A percentile compares a stretch with the other conserved stretches of the same genome.
Conservation (phyloP, 1,139 yeast species). For the Suhomyces bokatorum region DNA sequence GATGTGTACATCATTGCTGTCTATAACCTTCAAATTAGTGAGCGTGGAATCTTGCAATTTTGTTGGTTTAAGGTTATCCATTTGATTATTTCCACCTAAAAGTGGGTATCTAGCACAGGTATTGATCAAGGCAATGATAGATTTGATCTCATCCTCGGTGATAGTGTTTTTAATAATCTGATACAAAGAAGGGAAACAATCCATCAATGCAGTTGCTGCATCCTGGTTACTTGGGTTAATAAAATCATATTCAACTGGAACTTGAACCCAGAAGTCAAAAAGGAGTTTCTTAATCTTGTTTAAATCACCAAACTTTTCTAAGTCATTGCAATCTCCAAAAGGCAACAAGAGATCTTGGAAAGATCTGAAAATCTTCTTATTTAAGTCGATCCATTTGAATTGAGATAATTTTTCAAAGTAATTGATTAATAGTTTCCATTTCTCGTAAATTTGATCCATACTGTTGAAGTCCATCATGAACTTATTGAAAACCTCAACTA, state of each 20-base stretch:
- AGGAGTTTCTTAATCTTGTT: constrained; percentile 39
- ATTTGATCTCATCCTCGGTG: constrained; percentile 37
- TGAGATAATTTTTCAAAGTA: constrained; percentile 45
- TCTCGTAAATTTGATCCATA: constrained; percentile 16
- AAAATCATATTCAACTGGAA: constrained; percentile 61
- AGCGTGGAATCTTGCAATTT: constrained; percentile 55
- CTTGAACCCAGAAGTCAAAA: constrained; percentile 64
- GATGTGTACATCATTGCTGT: constrained; percentile 32
- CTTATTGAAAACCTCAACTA: constrained; percentile 51
- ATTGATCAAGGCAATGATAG: constrained; percentile 50
- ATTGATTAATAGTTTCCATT: constrained; percentile 52
- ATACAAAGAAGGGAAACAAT: constrained; percentile 51
- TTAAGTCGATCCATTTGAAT: constrained; percentile 48
- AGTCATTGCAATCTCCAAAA: background rate
- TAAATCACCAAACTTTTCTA: background rate
- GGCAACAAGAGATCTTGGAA: constrained; percentile 47
- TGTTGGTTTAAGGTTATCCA: constrained; percentile 53
- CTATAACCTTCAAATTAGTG: constrained; percentile 41
- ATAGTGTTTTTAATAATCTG: constrained; percentile 31
- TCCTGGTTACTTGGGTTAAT: constrained; percentile 56
- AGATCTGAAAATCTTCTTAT: constrained; percentile 53
- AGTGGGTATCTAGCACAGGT: constrained; percentile 69
- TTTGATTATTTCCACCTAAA: constrained; percentile 47
- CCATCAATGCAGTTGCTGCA: constrained; percentile 51
- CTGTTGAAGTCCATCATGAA: constrained; percentile 37